Evolutionary conservation across 1,139 yeast genomes (phyloP), one percentile per base, ranked within the genome.

Genomic region (Saccharomyces hybrid): DNA sequence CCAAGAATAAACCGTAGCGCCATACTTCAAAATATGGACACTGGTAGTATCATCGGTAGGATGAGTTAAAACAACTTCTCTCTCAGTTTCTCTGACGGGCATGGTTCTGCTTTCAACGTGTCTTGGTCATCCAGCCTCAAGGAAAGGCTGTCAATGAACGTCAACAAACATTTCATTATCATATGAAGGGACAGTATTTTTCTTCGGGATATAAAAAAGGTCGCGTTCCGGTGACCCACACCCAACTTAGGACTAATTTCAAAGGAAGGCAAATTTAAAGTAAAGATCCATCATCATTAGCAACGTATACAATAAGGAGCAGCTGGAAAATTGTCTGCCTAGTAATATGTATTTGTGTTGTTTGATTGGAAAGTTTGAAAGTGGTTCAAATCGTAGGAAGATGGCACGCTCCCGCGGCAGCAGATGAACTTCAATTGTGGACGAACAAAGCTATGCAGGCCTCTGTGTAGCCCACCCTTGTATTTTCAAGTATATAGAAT

Each of bases 1-100:
- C 98, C 98, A 93, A 1, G 96, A 88, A 38, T 81, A 72, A 7
- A 90, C 83, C 25, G 93, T 88, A 54, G 98, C 99, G 47, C 99
- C 99, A 63, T 80, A 88, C 62, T 86, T 85, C 56, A 91, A 79
- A 57, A 93, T 79, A 52, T 82, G 79, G 19, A 82, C 90, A 23
- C 74, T 68, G 34, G 95, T 80, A 50, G 73, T 65, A 9, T 80
- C 71, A 63, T 81, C 76, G 1, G 70, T 65, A 38, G 87, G 85
- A 59, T 78, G 82, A 6, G 83, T 76, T 47, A 90, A 62, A 5
- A 82, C 73, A 32, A 89, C 93, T 57, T 78, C 78, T 55, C 78
- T 80, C 44, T 79, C 87, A 47, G 81, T 77, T 67, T 83, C 87
- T 74, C 84, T 84, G 53, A 87, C 78, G 13, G 72, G 42, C 74